Base-by-base conservation (phyloP, 805 yeast genomes). In the Spathaspora arborariae region DNA sequence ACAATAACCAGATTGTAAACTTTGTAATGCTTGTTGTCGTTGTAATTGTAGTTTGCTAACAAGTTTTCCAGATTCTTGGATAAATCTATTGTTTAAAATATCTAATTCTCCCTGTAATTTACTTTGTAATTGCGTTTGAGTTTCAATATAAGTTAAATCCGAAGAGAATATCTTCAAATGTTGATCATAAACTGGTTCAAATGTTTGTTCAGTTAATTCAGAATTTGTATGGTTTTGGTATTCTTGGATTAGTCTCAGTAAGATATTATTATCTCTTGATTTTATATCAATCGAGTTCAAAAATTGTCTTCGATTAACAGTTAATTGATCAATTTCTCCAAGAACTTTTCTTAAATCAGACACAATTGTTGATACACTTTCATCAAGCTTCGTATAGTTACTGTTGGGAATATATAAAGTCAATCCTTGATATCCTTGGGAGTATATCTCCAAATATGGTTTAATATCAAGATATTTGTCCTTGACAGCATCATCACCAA, bases 401-500 rank as follows among this genome's bases (percentile, higher is more conserved):
- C 70, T 70, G 36, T 62, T 54, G 1, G 84, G 84, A 7, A 79
- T 58, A 46, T 55, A 66, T 16, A 54, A 50, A 19, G 52, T 54
- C 10, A 79, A 54, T 3, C 58, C 46, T 2, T 64, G 64, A 30
- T 54, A 56, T 0, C 78, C 77, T 8, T 74, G 72, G 21, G 71
- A 68, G 48, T 74, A 75, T 4, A 76, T 61, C 35, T 60, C 64
- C 19, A 88, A 54, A 8, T 61, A 57, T 1, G 75, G 70, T 46
- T 73, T 76, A 41, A 86, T 68, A n/a, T 74, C 70, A 1, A 59
- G 52, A 51, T 80, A 78, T 41, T 78, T 76, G 2, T 64, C 59
- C 5, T 62, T 54, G 0, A 88, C 77, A 2, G 75, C 65, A 2
- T 61, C 61, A 61, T 90, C 96, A 7, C 94, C 86, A 3, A 66